Percentiles rank a stretch among this genome's conserved stretches.
Conservation (phyloP, 441 rosid species). For the Gossypium davidsonii region DNA sequence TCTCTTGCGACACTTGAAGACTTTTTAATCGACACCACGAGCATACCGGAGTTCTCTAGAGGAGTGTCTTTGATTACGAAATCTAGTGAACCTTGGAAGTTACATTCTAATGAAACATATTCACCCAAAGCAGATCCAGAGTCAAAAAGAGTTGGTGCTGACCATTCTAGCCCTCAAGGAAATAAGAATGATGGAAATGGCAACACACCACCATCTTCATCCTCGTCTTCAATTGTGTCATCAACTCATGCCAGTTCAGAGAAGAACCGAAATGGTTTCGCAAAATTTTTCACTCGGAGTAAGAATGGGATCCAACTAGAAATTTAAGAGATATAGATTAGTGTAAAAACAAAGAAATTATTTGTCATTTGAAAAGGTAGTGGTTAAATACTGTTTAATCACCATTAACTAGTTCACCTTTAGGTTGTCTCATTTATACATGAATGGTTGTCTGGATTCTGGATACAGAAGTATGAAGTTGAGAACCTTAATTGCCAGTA, state of each 20-base stretch:
- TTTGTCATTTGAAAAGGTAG: background rate
- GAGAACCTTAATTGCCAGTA: too few relatives aligned
- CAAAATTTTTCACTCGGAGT: slow-evolving; percentile 75
- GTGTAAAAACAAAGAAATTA: slow-evolving; percentile 9
- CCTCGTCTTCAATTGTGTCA: slow-evolving; percentile 29
- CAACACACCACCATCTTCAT: slow-evolving; percentile 31
- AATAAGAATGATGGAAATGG: slow-evolving; percentile 28
- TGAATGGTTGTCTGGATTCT: background rate
- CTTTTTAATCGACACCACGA: slow-evolving; percentile 66
- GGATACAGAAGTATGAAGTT: too few relatives aligned
- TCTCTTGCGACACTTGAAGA: slow-evolving; percentile 91
- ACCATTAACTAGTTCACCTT: background rate
- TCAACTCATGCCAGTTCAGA: slow-evolving; percentile 48
- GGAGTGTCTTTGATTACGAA: slow-evolving; percentile 24
- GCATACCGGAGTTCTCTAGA: slow-evolving; percentile 38
- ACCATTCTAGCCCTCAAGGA: slow-evolving; percentile 19
- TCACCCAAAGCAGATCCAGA: slow-evolving; percentile 34
- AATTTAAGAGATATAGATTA: slow-evolving; percentile 34
- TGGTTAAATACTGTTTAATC: slow-evolving; percentile 37
- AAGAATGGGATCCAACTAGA: slow-evolving; percentile 85
- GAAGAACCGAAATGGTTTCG: slow-evolving; percentile 82
- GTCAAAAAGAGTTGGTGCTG: slow-evolving; percentile 25
- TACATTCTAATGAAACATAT: slow-evolving; percentile 39
- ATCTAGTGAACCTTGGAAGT: slow-evolving; percentile 41
- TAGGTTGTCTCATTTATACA: slow-evolving; percentile 2